Evolutionary conservation across 208 protist genomes (phyloP), one percentile per base, ranked within the genome.

Genomic region (Crithidia expoeki): DNA sequence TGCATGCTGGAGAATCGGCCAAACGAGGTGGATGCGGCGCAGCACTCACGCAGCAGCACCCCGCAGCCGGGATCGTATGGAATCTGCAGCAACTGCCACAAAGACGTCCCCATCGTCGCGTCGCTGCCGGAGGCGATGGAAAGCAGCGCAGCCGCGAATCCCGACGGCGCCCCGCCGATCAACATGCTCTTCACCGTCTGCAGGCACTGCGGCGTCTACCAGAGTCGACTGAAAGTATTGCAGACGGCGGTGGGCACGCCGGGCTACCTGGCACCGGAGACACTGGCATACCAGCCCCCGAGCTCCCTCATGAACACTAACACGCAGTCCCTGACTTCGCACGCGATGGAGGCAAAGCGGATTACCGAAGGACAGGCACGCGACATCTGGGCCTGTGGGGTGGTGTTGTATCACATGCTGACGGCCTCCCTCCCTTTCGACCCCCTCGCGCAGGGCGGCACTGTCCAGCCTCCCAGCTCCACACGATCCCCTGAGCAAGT

Each of bases 381-480:
- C 4, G 97, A 99, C 75, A 96, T 95, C 85, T 99, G 97, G 97
- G 83, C 83, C 14, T 92, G 90, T 42, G 97, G 97, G 33, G 91
- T 97, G 16, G 67, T 98, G 21, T 65, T 97, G 0, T 98, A 95
- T 68, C 85, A 95, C 72, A 96, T 98, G 90, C 61, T 98, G 27
- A 79, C 89, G 16, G 90, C 85, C 28, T 76, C 83, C 0, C 68
- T 94, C 17, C 92, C 94, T 10, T 97, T 97, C 57, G 96, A 90
- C 61, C 59, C 84, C 11, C 49, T 66, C 27, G 58, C 63, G 9
- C 47, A 76, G 36, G 53, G 61, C 25, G 80, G 68, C n/a, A 85
- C 53, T 21, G 51, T 51, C 47, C 55, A 55, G 62, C 62, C 68
- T 21, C 60, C 62, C 12, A 64, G 49, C 33, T 56, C 59, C 12